Evolutionary conservation across 345 rosid genomes (phyloP).

Genomic region (Hibiscus syriacus): DNA sequence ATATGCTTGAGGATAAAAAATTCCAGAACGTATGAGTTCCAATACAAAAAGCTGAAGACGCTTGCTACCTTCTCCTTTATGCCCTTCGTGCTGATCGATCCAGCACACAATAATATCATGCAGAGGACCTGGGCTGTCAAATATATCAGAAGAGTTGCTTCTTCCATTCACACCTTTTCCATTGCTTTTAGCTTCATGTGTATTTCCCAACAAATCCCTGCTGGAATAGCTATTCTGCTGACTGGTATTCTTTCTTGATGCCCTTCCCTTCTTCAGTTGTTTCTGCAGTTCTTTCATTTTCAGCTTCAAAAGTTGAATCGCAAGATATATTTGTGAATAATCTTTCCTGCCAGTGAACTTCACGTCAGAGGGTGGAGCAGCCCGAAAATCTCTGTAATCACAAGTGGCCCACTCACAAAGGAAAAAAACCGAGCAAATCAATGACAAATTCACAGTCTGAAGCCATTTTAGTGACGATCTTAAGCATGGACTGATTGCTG

Average conservation of each 20-base stretch:
- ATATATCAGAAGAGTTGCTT: slow-evolving; percentile 35
- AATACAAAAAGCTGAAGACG: slow-evolving; percentile 62
- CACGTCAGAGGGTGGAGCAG: slow-evolving; percentile 45
- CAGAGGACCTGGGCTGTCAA: slow-evolving; percentile 87
- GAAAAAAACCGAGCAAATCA: slow-evolving; percentile 71
- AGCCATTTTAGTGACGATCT: slow-evolving; percentile 84
- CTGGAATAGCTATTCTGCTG: slow-evolving; percentile 24
- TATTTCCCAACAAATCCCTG: slow-evolving; percentile 26
- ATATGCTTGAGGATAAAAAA: slow-evolving; percentile 84
- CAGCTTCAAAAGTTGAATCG: slow-evolving; percentile 66
- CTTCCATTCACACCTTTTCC: slow-evolving; percentile 15
- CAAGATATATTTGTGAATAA: slow-evolving; percentile 72
- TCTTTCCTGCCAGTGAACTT: slow-evolving; percentile 82
- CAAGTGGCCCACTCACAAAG: slow-evolving; percentile 99
- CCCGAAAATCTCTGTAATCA: slow-evolving; percentile 79
- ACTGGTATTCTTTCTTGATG: slow-evolving; percentile 25
- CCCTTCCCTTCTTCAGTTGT: slow-evolving; percentile 28
- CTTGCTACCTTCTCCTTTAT: slow-evolving; percentile 65
- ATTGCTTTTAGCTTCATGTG: slow-evolving; percentile 22
- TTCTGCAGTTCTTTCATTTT: slow-evolving; percentile 54
- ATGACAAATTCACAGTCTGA: slow-evolving; percentile 56
- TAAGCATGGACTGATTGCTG: slow-evolving; percentile 75
- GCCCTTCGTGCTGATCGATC: slow-evolving; percentile 94
- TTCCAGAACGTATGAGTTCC: slow-evolving; percentile 77
- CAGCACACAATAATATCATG: slow-evolving; percentile 95